Evolutionary conservation across 139 green algal genomes (phyloP).

Genomic region (Chlorella ohadii): DNA sequence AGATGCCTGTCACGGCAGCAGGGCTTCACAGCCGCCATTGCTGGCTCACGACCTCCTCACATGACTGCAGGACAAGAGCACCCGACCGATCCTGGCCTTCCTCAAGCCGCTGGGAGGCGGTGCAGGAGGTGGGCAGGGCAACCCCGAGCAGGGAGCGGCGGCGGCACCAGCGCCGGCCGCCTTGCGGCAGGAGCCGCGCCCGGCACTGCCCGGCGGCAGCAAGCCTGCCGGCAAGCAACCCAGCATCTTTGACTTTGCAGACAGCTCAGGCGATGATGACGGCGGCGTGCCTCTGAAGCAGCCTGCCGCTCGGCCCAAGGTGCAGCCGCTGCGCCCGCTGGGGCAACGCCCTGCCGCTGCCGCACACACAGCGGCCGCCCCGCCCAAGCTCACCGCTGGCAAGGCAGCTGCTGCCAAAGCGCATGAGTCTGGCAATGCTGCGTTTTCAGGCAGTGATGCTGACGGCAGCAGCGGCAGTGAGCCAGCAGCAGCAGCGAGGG

Average conservation of each 20-base stretch:
- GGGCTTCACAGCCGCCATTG: background rate
- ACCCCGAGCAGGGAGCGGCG: background rate
- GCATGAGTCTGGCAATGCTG: background rate
- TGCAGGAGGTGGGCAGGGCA: no score
- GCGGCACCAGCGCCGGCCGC: background rate
- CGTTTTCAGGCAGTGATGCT: background rate
- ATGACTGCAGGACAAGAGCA: background rate
- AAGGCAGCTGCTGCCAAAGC: background rate
- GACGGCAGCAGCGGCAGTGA: background rate
- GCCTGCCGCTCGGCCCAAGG: no score
- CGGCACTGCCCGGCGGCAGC: background rate
- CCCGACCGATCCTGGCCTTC: background rate
- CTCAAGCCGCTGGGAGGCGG: background rate
- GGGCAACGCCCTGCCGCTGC: background rate
- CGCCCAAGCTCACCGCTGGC: background rate
- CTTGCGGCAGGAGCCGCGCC: background rate
- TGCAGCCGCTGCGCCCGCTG: no score
- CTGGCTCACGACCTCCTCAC: background rate
- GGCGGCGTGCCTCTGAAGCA: background rate
- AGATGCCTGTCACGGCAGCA: no score
- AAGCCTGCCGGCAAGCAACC: background rate
- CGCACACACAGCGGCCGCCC: background rate
- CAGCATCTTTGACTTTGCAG: background rate
- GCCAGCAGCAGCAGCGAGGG: background rate
- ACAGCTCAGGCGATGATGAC: background rate